Conservation (phyloP, 352 stramenopile genomes). For the Lagenidium sp. region DNA sequence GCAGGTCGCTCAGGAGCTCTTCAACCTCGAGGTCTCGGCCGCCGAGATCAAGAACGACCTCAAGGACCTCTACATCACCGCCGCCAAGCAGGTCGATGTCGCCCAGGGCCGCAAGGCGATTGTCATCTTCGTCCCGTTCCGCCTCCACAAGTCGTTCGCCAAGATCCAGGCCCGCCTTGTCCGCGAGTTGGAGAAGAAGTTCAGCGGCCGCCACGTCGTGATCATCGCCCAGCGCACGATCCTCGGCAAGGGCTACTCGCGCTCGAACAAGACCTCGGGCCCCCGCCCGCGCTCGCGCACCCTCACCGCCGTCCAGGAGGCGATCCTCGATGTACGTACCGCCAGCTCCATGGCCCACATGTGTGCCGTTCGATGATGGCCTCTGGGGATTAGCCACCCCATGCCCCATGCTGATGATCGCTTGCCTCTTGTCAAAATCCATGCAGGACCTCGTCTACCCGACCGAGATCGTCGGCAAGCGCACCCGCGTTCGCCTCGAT, state of each 20-base stretch:
- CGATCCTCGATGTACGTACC: conserved; percentile 96
- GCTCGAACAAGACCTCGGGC: conserved; percentile 92
- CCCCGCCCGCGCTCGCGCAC: conserved; percentile 95
- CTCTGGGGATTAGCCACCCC: conserved; percentile 85
- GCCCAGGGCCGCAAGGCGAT: conserved; percentile 95
- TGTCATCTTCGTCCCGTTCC: conserved; percentile 98
- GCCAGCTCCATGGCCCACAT: conserved; percentile 1
- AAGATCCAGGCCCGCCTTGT: conserved; percentile 98
- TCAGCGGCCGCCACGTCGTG: conserved; percentile 96
- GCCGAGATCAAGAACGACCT: conserved; percentile 98
- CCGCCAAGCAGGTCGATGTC: conserved; percentile 98
- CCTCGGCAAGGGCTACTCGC: conserved; percentile 95
- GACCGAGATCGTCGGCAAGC: conserved; percentile 99
- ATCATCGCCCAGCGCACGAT: conserved; percentile 99
- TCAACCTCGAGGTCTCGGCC: conserved; percentile 89
- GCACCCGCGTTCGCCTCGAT: conserved; percentile 95
- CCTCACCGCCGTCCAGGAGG: conserved; percentile 97
- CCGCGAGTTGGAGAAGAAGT: conserved; percentile 99
- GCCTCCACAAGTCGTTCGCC: conserved; percentile 96
- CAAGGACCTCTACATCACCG: conserved; percentile 97
- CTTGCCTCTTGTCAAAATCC: conserved; percentile 8
- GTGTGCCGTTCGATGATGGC: conserved; percentile 76
- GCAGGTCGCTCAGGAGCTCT: conserved; percentile 83
- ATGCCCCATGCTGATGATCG: conserved; percentile 84
- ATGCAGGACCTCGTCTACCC: conserved; percentile 98